These are phyloP conservation scores for Monascus purpureus DNA, from an alignment of 495 filamentous ascomycete species.

Conservation along the genomic window DNA sequence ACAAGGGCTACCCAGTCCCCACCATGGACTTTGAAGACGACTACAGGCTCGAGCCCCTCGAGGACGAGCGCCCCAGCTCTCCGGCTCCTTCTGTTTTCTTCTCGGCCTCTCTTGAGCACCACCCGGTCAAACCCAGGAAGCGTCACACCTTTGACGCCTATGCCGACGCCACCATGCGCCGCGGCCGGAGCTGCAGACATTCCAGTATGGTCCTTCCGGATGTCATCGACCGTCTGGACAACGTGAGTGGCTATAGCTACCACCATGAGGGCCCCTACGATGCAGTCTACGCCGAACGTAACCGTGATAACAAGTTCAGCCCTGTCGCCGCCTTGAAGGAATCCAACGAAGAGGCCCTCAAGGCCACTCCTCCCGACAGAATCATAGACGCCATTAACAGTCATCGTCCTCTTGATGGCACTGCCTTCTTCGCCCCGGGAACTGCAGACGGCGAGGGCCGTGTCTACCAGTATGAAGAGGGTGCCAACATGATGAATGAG, in stretches of 20 bases:
- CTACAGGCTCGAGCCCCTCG: constrained; percentile 3
- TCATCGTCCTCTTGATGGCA: constrained; percentile 77
- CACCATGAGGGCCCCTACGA: constrained; percentile 94
- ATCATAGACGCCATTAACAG: constrained; percentile 58
- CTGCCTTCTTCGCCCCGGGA: constrained; percentile 63
- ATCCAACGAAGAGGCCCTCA: constrained; percentile 64
- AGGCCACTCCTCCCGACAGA: constrained; percentile 70
- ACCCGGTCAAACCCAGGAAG: constrained; percentile 18
- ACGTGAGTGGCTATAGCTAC: constrained; percentile 44
- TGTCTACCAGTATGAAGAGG: constrained; percentile 70
- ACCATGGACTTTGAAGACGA: constrained; percentile 9
- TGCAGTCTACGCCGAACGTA: constrained; percentile 59
- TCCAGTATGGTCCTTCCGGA: constrained; percentile 58
- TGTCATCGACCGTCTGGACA: constrained; percentile 67
- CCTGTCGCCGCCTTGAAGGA: constrained; percentile 66
- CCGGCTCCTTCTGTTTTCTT: constrained; percentile 15
- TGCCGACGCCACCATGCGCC: no score
- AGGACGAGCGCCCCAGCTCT: constrained; percentile 13
- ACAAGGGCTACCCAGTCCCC: constrained; percentile 21
- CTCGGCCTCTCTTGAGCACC: constrained; percentile 17
- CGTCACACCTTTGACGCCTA: no score
- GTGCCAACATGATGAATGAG: constrained; percentile 70
- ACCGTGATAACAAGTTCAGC: constrained; percentile 43
- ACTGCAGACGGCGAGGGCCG: constrained; percentile 49
- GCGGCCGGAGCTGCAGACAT: constrained; percentile 36